phyloP scores from a whole-genome alignment of 2,329 filamentous ascomycete species.

The Fusarium citri region DNA sequence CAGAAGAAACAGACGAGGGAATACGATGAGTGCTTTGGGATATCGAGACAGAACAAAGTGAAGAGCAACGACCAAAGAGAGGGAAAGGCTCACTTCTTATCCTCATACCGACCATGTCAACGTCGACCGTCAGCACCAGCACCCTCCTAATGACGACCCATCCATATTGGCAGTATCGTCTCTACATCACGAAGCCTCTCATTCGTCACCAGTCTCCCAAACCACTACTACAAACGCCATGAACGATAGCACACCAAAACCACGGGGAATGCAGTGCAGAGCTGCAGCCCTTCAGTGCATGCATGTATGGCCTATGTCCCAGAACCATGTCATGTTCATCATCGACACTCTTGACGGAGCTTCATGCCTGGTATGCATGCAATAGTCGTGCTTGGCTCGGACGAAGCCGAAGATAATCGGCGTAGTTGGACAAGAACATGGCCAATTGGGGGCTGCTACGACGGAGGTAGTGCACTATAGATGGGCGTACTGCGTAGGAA shows the following conservation, averaged over 20 bases:
- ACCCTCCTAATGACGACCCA: conserved; percentile 5
- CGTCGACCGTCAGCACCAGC: conserved; percentile 26
- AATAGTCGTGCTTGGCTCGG: conserved; percentile 16
- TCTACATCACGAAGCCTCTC: background rate
- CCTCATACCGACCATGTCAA: background rate
- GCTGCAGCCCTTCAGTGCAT: conserved; percentile 14
- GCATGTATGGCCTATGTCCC: background rate
- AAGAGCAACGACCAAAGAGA: background rate
- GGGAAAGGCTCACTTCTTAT: conserved; percentile 28
- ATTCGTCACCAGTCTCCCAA: conserved; percentile 16
- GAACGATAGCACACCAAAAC: conserved; percentile 31
- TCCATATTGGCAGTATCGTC: conserved; percentile 10
- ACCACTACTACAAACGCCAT: conserved; percentile 3
- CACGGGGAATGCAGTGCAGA: conserved; percentile 33
- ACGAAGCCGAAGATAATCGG: conserved; percentile 22
- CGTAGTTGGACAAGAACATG: background rate
- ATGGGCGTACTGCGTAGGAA: conserved; percentile 6
- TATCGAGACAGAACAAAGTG: background rate
- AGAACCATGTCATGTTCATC: conserved; percentile 1
- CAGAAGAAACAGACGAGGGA: background rate
- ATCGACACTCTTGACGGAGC: conserved; percentile 4
- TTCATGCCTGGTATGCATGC: background rate
- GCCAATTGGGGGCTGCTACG: conserved; percentile 22
- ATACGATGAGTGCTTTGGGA: background rate
- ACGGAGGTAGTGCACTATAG: conserved; percentile 2